Base-by-base conservation (phyloP, 2,329 filamentous ascomycete species). In the Aspergillus unguis region DNA sequence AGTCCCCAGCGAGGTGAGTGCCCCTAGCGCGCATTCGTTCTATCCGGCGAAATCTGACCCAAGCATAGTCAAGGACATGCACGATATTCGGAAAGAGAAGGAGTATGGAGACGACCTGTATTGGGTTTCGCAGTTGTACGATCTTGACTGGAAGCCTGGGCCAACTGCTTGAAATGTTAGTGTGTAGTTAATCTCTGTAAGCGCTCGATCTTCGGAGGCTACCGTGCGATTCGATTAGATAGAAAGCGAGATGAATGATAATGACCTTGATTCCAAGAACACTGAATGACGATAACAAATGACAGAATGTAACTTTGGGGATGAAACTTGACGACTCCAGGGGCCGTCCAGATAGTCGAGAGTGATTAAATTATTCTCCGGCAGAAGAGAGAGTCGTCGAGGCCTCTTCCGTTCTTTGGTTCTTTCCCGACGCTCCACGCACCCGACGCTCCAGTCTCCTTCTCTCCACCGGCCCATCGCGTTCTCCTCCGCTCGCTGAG, bases 51-150 rank as follows among this genome's bases (percentile, higher is more conserved):
- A 10, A 43, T n/a, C 31, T 46, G 40, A 41, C 38, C 38, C 9
- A 11, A 42, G 7, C 7, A 33, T 35, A 54, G 52, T 40, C n/a
- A 43, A 46, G 41, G 32, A 41, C 35, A 50, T 54, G 42, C 26
- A 26, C 5, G 31, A 31, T 7, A 50, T 46, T n/a, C 52, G 52
- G 17, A n/a, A 17, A 32, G 46, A 35, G 7, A 25, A 17, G 17
- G 26, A 42, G 4, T 50, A 46, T 35, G 52, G 52, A 23, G 43
- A 41, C 25, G 46, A 54, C 25, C 26, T 54, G 36, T 54, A 54
- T 25, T 54, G 52, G 52, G 43, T 54, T 23, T 54, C 52, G 17
- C 52, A 54, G 37, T 46, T 54, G 32, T 54, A 46, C 43, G 52
- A 54, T 46, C n/a, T 41, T 42, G 43, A 43, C 3, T 54, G 52